phyloP scores from a whole-genome alignment of 768 basidiomycete genomes.

The Cystobasidium tubakii region DNA sequence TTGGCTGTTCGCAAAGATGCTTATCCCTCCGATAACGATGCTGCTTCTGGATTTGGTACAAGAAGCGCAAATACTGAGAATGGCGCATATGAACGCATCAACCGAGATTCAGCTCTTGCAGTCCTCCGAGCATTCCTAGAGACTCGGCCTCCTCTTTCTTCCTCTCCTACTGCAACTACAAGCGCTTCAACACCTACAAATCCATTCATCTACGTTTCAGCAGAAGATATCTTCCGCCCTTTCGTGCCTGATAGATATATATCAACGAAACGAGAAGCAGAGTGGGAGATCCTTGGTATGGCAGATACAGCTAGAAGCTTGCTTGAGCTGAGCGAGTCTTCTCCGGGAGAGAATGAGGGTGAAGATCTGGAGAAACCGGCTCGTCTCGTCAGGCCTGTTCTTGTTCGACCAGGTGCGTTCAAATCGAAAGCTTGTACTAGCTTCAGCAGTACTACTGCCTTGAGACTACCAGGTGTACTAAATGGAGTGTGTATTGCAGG shows the following conservation, averaged over 20 bases:
- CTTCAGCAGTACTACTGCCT: too few species aligned
- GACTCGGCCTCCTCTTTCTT: conserved; percentile 51
- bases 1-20: background rate
- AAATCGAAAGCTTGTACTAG: too few species aligned
- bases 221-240: conserved; percentile 86
- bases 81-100: conserved; percentile 69
- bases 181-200: conserved; percentile 54
- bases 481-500: conserved; percentile 54
- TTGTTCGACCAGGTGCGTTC: conserved; percentile 86
- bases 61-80: conserved; percentile 50
- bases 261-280: conserved; percentile 87
- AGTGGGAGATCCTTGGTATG: conserved; percentile 61
- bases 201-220: conserved; percentile 84
- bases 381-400: conserved; percentile 62
- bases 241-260: conserved; percentile 80
- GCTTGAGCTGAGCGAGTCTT: conserved; percentile 7
- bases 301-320: conserved; percentile 48
- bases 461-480: too few species aligned
- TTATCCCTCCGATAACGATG: background rate
- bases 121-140: conserved; percentile 41
- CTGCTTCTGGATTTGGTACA: conserved; percentile 41
- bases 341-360: background rate
- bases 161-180: conserved; percentile 61
- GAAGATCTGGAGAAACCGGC: conserved; percentile 45
- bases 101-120: conserved; percentile 75